phyloP scores from a whole-genome alignment of 805 yeast species.

The Yarrowia alimentaria region DNA sequence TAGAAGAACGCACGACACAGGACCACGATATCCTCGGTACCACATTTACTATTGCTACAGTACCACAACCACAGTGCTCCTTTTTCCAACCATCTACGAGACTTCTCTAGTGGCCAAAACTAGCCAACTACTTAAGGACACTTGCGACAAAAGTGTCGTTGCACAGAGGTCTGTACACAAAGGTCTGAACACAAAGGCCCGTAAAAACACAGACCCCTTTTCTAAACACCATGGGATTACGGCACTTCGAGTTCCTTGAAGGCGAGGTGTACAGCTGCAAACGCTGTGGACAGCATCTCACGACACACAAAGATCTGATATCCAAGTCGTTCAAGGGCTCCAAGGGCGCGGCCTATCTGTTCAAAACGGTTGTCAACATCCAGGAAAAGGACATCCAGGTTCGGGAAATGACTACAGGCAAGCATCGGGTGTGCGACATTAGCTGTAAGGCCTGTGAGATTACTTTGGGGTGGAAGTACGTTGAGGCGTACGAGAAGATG shows the following conservation, averaged over 20 bases:
- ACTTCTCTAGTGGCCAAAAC: too few species aligned
- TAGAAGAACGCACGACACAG: too few species aligned
- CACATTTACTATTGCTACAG: too few species aligned
- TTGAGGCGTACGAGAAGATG: conserved; percentile 46
- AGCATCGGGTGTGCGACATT: conserved; percentile 55
- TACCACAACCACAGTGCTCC: too few species aligned
- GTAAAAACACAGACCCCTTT: too few species aligned
- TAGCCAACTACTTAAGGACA: too few species aligned
- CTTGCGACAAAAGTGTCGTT: too few species aligned
- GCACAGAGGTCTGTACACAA: too few species aligned
- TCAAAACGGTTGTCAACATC: conserved; percentile 50
- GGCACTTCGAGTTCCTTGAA: conserved; percentile 45
- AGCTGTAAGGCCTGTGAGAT: conserved; percentile 54
- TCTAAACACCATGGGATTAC: conserved; percentile 47
- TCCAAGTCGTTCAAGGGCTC: conserved; percentile 52
- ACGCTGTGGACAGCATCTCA: conserved; percentile 45
- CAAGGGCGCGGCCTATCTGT: conserved; percentile 57
- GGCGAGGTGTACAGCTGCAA: conserved; percentile 43
- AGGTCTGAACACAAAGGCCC: too few species aligned
- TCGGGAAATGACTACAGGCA: conserved; percentile 61
- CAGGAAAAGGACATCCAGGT: conserved; percentile 42
- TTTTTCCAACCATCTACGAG: too few species aligned
- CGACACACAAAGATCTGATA: conserved; percentile 41
- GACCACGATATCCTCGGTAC: too few species aligned
- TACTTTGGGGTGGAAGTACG: conserved; percentile 63